Evolutionary conservation across 2,329 filamentous ascomycete genomes (phyloP).

Genomic region (Colletotrichum eleusines): DNA sequence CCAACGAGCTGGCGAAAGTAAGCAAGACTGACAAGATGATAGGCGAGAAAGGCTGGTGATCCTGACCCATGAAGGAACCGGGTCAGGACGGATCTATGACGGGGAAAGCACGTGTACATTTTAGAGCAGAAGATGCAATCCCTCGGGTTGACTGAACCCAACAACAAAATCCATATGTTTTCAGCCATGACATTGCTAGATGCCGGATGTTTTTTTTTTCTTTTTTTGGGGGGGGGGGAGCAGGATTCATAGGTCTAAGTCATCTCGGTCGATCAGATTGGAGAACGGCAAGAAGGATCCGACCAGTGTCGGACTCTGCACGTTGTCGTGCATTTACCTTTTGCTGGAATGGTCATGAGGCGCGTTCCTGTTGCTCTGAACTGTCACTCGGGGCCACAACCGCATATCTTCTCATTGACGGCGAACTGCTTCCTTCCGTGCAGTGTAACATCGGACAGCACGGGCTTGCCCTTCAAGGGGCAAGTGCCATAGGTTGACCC

Average conservation of each 20-base stretch:
- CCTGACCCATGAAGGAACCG: conserved; percentile 59
- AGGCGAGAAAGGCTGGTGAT: conserved; percentile 69
- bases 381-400: neutral
- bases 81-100: conserved; percentile 18
- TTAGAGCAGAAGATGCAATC: conserved; percentile 41
- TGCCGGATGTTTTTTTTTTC: neutral
- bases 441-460: neutral
- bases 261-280: neutral
- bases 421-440: neutral
- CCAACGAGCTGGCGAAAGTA: neutral
- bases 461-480: neutral
- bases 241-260: neutral
- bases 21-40: conserved; percentile 26
- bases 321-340: neutral
- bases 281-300: neutral
- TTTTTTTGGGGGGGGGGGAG: too few species aligned
- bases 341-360: neutral
- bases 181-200: neutral
- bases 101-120: conserved; percentile 38
- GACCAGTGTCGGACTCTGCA: neutral
- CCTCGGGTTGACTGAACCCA: conserved; percentile 20
- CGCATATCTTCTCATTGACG: neutral
- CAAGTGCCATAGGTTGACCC: neutral
- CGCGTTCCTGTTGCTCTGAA: neutral
- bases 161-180: conserved; percentile 36